These are phyloP conservation scores for Xeromyces bisporus DNA, from an alignment of 495 filamentous ascomycete species.

Conservation along the genomic window DNA sequence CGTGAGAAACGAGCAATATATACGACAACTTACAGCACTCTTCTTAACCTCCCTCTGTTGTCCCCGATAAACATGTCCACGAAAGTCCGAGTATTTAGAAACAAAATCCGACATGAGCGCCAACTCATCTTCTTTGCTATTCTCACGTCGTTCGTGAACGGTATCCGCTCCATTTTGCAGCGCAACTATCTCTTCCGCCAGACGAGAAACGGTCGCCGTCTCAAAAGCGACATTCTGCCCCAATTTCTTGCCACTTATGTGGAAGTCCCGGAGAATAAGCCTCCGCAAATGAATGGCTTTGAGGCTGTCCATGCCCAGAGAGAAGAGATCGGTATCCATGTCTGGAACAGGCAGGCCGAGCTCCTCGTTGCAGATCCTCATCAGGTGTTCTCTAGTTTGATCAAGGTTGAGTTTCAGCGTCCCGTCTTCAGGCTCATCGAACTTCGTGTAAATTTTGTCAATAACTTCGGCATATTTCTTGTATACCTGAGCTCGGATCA, in stretches of 20 bases:
- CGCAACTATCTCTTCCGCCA: constrained; percentile 29
- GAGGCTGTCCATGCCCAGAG: constrained; percentile 42
- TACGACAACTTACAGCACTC: constrained; percentile 28
- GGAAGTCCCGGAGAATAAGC: constrained; percentile 29
- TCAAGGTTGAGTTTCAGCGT: constrained; percentile 18
- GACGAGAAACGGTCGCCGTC: constrained; percentile 24
- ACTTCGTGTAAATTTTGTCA: constrained; percentile 27
- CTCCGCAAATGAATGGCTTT: constrained; percentile 40
- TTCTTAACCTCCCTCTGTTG: constrained; percentile 8
- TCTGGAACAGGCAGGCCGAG: constrained; percentile 24
- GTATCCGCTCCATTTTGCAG: constrained; percentile 15
- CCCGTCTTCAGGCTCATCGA: constrained; percentile 11
- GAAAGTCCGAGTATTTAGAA: constrained; percentile 31
- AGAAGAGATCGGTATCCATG: constrained; percentile 33
- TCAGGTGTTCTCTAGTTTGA: constrained; percentile 25
- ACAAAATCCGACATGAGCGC: constrained; percentile 28
- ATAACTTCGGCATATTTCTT: constrained; percentile 27
- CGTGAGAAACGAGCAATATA: constrained; percentile 1
- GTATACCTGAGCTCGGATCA: constrained; percentile 40
- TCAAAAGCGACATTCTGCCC: constrained; percentile 37
- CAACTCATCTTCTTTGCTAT: constrained; percentile 12
- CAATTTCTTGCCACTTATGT: constrained; percentile 15
- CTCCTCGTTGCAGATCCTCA: constrained; percentile 21
- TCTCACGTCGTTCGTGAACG: constrained; percentile 2
- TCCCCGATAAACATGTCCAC: constrained; percentile 16